These are phyloP conservation scores for Trichophyton simii DNA, from an alignment of 2,329 filamentous ascomycete species.

Conservation along the genomic window DNA sequence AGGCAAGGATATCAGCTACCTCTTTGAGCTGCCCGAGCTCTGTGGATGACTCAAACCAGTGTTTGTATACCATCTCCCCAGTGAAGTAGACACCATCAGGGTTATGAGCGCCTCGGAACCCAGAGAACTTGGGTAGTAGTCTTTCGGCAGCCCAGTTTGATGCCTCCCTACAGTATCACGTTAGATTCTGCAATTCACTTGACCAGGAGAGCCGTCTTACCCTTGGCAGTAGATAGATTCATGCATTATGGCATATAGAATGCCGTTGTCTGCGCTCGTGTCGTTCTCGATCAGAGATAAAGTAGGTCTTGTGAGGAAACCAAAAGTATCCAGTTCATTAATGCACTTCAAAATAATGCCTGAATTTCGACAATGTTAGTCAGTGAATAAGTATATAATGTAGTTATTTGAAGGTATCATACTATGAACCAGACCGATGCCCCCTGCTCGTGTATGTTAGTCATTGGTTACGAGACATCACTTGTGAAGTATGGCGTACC, in stretches of 20 bases:
- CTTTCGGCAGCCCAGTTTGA: slow-evolving; percentile 63
- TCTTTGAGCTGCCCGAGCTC: slow-evolving; percentile 59
- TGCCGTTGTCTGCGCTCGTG: slow-evolving; percentile 58
- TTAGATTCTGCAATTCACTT: neutral
- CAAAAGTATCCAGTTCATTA: slow-evolving; percentile 62
- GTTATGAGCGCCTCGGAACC: slow-evolving; percentile 35
- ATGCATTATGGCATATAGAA: slow-evolving; percentile 78
- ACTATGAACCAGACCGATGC: slow-evolving; percentile 61
- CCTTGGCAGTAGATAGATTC: slow-evolving; percentile 77
- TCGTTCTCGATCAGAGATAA: slow-evolving; percentile 55
- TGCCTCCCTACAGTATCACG: slow-evolving; percentile 29
- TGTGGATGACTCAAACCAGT: slow-evolving; percentile 68
- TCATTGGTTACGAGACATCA: neutral
- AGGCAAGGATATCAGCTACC: slow-evolving; percentile 59
- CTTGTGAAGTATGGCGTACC: slow-evolving; percentile 30
- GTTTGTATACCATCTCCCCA: slow-evolving; percentile 82
- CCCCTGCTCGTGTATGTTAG: slow-evolving; percentile 34
- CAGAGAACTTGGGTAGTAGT: slow-evolving; percentile 24
- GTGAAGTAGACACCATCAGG: slow-evolving; percentile 60
- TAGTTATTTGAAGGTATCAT: slow-evolving; percentile 9
- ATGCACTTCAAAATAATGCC: slow-evolving; percentile 57
- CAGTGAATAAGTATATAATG: neutral
- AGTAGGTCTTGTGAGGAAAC: slow-evolving; percentile 60
- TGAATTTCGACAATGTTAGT: slow-evolving; percentile 13
- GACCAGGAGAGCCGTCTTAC: slow-evolving; percentile 20